Base-by-base conservation (phyloP, 257 asterid species). In the Fraxinus cuspidata region DNA sequence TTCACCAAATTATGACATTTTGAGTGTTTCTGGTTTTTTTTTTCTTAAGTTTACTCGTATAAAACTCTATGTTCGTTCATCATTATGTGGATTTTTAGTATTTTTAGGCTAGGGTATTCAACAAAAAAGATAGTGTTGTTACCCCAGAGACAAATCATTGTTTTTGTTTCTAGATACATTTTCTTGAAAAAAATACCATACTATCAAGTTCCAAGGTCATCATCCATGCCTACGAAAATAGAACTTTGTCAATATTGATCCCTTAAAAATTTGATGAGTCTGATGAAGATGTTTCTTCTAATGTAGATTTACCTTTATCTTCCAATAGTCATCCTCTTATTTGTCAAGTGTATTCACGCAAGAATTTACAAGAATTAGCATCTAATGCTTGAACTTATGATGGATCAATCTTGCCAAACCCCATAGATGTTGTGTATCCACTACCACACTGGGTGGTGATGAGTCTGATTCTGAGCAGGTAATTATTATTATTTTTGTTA, bases 401-500 rank as follows among this genome's bases (percentile, higher is more conserved):
- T 56, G 13, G 27, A 2, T 11, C 15, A 56, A 23, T 53, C 64
- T 19, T 23, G 25, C 3, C 27, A 16, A 10, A 53, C 25, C 3
- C 25, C 23, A 18, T 53, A 8, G 64, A 19, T 19, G 10, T 53
- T 53, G 25, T 53, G 23, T 1, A 51, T 53, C 25, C 25, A 53
- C 64, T 5, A 53, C 64, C 64, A 4, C 18, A 4, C 23, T 29
- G 40, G 95, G 87, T 40, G 95, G 87, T 40, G 96, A 90, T 79
- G 99, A 93, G 75, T 84, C 85, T 2, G 90, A 88, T 75, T 67
- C 85, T 70, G 90, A 90, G 73, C 89, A 93, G 96, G 97, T 29
- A 29, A 29, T 29, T 29, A 29, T 29, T 29, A 29, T 29, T 29
- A 29, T 29, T 29, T 2, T 29, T 29, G 4, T 29, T 29, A 29